Conservation (phyloP, 495 filamentous ascomycete species). For the Jackrogersella minutella region DNA sequence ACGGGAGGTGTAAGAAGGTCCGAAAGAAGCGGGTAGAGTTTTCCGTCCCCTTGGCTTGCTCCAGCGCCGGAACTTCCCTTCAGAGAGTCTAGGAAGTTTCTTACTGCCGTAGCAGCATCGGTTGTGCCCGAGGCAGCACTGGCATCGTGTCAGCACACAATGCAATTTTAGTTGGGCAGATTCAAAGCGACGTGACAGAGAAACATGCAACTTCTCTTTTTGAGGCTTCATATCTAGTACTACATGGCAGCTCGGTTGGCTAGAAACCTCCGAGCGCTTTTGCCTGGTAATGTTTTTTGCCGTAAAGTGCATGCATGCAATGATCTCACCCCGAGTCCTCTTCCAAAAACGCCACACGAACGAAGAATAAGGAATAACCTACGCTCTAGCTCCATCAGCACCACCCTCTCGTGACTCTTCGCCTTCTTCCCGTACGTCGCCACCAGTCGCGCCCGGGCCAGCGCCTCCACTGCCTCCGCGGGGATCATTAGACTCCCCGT, state of each 20-base stretch:
- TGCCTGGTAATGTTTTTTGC: constrained; percentile 22
- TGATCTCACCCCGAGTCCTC: constrained; percentile 35
- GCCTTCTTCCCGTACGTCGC: constrained; percentile 89
- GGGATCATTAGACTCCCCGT: constrained; percentile 64
- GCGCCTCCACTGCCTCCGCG: constrained; percentile 78
- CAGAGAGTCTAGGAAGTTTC: constrained; percentile 88
- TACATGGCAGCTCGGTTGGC: constrained; percentile 36
- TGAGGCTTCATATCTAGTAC: constrained; percentile 41
- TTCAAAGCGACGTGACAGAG: constrained; percentile 17
- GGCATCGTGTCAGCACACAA: constrained; percentile 46
- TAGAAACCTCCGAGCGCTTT: background rate
- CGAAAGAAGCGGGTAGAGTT: constrained; percentile 81
- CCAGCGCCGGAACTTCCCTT: constrained; percentile 61
- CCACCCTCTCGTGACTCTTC: constrained; percentile 87
- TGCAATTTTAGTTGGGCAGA: background rate
- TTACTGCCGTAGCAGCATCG: constrained; percentile 74
- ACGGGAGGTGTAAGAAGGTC: constrained; percentile 81
- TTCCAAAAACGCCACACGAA: constrained; percentile 42
- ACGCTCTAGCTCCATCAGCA: constrained; percentile 97
- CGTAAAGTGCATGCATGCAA: constrained; percentile 43
- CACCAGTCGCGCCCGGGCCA: constrained; percentile 84
- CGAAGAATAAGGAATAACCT: constrained; percentile 72
- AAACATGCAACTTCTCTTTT: constrained; percentile 38
- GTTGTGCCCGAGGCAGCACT: constrained; percentile 53
- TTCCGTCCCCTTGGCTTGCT: constrained; percentile 55